Percentiles rank a stretch among this genome's conserved stretches.
These are phyloP conservation scores for Tinospora cordifolia DNA, from an alignment of 164 flowering plant species.

Conservation along the genomic window DNA sequence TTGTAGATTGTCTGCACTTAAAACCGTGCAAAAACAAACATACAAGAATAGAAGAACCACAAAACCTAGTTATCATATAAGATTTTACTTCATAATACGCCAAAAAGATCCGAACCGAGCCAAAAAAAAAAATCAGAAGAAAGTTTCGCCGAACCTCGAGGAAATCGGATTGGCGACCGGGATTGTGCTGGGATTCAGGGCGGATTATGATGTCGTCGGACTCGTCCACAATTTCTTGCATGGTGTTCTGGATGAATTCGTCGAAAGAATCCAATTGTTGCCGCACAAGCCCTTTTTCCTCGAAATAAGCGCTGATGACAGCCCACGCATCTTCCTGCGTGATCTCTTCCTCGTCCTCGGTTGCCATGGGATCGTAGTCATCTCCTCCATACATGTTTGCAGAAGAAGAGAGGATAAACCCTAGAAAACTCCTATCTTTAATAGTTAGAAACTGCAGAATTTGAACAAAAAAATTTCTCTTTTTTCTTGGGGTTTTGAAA, in stretches of 20 bases:
- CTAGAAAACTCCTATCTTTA: neutral
- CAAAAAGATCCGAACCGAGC: neutral
- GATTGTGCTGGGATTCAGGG: conserved; percentile 98
- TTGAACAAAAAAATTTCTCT: neutral
- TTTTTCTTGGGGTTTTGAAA: neutral
- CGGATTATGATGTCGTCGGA: conserved; percentile 91
- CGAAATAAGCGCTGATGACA: conserved; percentile 89
- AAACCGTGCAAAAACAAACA: neutral
- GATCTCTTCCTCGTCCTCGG: conserved; percentile 78
- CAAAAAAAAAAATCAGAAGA: neutral
- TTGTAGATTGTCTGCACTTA: conserved; percentile 83
- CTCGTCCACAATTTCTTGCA: conserved; percentile 98
- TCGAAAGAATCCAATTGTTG: conserved; percentile 97
- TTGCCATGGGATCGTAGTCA: conserved; percentile 37
- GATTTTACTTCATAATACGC: neutral
- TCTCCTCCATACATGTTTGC: conserved; percentile 26
- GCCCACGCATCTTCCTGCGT: conserved; percentile 99
- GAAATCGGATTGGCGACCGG: conserved; percentile 82
- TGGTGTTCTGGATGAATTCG: conserved; percentile 94
- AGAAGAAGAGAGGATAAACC: neutral
- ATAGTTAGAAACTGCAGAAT: neutral
- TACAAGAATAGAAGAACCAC: neutral
- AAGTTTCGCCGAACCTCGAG: conserved; percentile 47
- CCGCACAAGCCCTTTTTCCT: conserved; percentile 90
- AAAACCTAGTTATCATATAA: neutral